Evolutionary conservation across 805 yeast genomes (phyloP), one percentile per base, ranked within the genome.

Genomic region (Lipomyces kockii): DNA sequence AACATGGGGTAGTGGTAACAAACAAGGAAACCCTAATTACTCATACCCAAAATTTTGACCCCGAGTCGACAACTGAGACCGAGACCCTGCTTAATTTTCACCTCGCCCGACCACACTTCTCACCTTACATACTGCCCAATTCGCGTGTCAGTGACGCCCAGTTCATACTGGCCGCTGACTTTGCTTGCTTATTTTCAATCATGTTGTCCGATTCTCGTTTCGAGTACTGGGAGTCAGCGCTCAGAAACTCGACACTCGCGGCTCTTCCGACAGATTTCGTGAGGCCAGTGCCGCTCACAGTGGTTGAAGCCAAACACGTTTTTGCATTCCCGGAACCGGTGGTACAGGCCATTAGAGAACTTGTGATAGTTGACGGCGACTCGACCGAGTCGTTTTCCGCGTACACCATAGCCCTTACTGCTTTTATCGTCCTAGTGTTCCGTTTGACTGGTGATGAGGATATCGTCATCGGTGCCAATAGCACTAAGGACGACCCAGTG

Each of bases 361-460:
- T 74, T 9, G 70, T 71, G 58, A 67, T 70, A 1, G 52, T 62
- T n/a, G 68, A 65, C 53, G 69, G 69, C 27, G 66, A 63, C 59
- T 49, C 71, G 7, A 43, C 35, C 2, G 69, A 65, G 62, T 63
- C 67, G 25, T 67, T 64, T 39, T 67, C 43, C 70, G 75, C 53
- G 71, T 76, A n/a, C 7, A 63, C 76, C 9, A 78, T 85, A 17
- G 87, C 88, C 0, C 81, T 91, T 69, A 81, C 97, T 20, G 85
- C 85, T 0, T 90, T 88, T 79, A 86, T 89, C 29, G 86, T 89
- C 0, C 82, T 94, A 65, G 83, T 91, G 51, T 89, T 85, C 78
- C 83, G 98, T 75, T 81, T 91, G 58, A 89, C 97, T 1, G 98
- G 98, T 29, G 98, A 94, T 77, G 98, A 94, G 72, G 98, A 94